Percentiles rank a stretch among this genome's conserved stretches.
Conservation (phyloP, 192 early-diverging fungal genomes). For the Fimicolochytrium jonesii region DNA sequence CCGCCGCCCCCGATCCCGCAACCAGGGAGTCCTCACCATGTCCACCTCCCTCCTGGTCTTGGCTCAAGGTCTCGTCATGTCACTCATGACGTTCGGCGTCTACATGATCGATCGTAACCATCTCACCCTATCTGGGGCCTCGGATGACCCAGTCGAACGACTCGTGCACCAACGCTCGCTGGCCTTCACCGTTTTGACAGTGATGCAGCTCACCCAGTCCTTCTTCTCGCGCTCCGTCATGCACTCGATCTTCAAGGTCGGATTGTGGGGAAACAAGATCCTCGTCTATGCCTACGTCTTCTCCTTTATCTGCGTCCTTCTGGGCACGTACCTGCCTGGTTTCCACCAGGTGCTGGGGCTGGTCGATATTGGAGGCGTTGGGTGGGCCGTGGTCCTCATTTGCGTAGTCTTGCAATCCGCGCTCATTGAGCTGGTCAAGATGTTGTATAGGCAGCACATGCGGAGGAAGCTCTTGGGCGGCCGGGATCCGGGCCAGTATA, state of each 20-base stretch:
- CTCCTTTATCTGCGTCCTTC: conserved; percentile 64
- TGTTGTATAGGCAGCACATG: neutral
- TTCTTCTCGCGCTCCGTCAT: conserved; percentile 77
- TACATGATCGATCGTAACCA: conserved; percentile 28
- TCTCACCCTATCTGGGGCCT: too few species aligned
- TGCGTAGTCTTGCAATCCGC: conserved; percentile 43
- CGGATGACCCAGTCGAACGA: conserved; percentile 19
- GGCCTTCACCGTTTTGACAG: conserved; percentile 78
- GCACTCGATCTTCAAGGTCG: conserved; percentile 69
- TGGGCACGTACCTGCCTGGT: conserved; percentile 78
- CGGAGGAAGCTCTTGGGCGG: neutral
- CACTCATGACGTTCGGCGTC: conserved; percentile 47
- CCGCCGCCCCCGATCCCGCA: conserved; percentile 73
- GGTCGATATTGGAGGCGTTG: conserved; percentile 28
- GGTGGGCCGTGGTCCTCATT: conserved; percentile 39
- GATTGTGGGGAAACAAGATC: conserved; percentile 71
- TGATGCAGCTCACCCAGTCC: conserved; percentile 82
- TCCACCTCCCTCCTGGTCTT: conserved; percentile 62
- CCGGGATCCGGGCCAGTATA: conserved; percentile 5
- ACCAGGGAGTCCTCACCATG: conserved; percentile 67
- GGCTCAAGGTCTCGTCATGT: conserved; percentile 70
- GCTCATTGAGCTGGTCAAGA: conserved; percentile 39
- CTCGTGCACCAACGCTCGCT: conserved; percentile 47
- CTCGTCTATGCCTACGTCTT: conserved; percentile 74
- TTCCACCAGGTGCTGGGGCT: conserved; percentile 37